These are phyloP conservation scores for Fraxinus ornus DNA, from an alignment of 305 asterid species.

Conservation along the genomic window DNA sequence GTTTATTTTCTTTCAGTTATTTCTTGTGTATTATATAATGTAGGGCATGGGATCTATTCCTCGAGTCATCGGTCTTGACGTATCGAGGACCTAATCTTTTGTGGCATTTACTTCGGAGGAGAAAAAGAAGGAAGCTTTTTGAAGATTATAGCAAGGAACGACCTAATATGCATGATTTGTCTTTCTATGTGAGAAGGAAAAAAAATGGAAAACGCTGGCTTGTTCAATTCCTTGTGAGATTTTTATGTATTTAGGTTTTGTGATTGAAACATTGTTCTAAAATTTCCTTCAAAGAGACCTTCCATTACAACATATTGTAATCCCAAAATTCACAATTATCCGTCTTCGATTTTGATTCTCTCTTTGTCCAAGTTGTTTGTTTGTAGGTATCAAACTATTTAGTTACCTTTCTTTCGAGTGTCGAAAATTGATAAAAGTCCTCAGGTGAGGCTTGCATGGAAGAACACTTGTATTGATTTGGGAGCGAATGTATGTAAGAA, in stretches of 20 bases:
- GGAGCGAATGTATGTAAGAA: not conserved
- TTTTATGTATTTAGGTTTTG: not conserved
- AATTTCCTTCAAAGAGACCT: not conserved
- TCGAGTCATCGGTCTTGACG: not conserved
- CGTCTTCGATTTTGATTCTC: not conserved
- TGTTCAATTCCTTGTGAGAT: not conserved
- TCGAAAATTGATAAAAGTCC: not conserved
- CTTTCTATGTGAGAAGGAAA: not conserved
- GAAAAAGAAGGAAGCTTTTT: not conserved
- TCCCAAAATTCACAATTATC: not conserved
- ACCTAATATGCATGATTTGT: not conserved
- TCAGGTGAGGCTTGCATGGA: not conserved
- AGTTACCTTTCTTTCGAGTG: not conserved
- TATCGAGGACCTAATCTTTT: not conserved
- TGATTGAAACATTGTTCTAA: not conserved
- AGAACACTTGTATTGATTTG: not conserved
- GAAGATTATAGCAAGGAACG: not conserved
- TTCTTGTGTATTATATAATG: not conserved
- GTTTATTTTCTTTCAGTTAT: not conserved
- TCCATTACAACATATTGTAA: not conserved
- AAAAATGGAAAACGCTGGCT: not conserved
- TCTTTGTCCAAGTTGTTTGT: not conserved
- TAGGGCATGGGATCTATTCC: not conserved
- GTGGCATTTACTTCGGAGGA: not conserved
- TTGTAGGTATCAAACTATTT: not conserved